Evolutionary conservation across 164 flowering plant genomes (phyloP).

Genomic region (Aristolochia fimbriata): DNA sequence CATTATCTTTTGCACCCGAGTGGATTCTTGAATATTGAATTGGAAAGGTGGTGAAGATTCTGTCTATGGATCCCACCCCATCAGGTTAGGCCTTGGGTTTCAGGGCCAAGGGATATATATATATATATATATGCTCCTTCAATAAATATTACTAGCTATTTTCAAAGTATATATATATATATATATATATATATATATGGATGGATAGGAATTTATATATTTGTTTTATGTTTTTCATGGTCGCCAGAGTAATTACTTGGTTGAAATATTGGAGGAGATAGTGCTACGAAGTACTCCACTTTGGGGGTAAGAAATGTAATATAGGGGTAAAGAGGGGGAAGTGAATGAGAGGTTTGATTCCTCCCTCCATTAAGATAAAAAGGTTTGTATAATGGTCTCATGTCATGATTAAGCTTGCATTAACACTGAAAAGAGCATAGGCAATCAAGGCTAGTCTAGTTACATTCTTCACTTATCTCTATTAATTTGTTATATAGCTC

Average conservation of each 20-base stretch:
- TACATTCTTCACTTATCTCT: too few species aligned
- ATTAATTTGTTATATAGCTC: too few species aligned
- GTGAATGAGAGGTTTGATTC: slow-evolving; percentile 10
- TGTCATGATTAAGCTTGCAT: slow-evolving; percentile 7
- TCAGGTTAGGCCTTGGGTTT: slow-evolving; percentile 16
- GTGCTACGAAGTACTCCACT: slow-evolving; percentile 47
- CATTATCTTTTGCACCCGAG: slow-evolving; percentile 20
- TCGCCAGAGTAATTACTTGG: slow-evolving; percentile 15
- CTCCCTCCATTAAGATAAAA: slow-evolving; percentile 1
- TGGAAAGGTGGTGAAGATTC: slow-evolving; percentile 21
- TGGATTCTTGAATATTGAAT: slow-evolving; percentile 38
- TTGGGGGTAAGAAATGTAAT: slow-evolving; percentile 11
- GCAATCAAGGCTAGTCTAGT: too few species aligned
- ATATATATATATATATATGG: too few species aligned
- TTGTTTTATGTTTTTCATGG: slow-evolving; percentile 5
- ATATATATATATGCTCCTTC: neutral
- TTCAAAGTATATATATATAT: too few species aligned
- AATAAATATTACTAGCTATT: too few species aligned
- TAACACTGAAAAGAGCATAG: neutral
- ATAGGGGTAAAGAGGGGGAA: slow-evolving; percentile 10
- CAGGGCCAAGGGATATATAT: neutral
- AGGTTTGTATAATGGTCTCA: too few species aligned
- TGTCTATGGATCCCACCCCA: slow-evolving; percentile 18
- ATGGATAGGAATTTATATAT: neutral
- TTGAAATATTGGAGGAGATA: slow-evolving; percentile 17